Evolutionary conservation across 371 early-diverging fungal species (phyloP), one percentile per base, ranked within the genome.

Genomic region (Mortierella sp.): DNA sequence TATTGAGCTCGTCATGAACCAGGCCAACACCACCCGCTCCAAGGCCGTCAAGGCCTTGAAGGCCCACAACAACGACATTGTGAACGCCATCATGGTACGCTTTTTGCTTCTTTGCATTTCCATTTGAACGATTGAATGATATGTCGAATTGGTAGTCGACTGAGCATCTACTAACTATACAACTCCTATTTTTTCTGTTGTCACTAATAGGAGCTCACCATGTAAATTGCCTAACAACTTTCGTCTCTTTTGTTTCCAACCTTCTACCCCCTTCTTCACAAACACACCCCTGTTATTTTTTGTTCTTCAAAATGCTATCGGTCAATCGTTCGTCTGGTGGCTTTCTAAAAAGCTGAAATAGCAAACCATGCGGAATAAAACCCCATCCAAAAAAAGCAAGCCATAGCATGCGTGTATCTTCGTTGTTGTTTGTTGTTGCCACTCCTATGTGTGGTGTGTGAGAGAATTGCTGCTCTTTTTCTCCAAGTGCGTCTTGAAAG

Each of bases 1-100:
- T 91, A 96, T 98, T 85, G 97, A 96, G 80, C 91, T 99, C 72
- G 98, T 98, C 80, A 94, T 98, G 91, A 87, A 87, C 79, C 98
- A 99, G 93, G 96, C 98, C 83, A 93, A 93, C 87, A 95, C 94
- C 81, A 91, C 94, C 79, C 95, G 98, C 75, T 86, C 92, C 89
- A 95, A 97, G 93, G 99, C 98, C 55, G 91, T 98, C 89, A 95
- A 95, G 93, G 98, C 98, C 57, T 90, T 96, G 79, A 95, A 94
- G 91, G 90, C 91, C 86, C 95, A 96, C 93, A 90, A 93, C 88
- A 95, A 93, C 89, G 99, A 99, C 89, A 94, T 99, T 82, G 97
- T 99, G 87, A 97, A 97, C 88, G 97, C 98, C 86, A 98, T 98
- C 91, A 98, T 99, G 86, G 83, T 83, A 69, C 53, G 76, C 34